These are phyloP conservation scores for Starmerella apicola DNA, from an alignment of 805 yeast species.

Conservation along the genomic window DNA sequence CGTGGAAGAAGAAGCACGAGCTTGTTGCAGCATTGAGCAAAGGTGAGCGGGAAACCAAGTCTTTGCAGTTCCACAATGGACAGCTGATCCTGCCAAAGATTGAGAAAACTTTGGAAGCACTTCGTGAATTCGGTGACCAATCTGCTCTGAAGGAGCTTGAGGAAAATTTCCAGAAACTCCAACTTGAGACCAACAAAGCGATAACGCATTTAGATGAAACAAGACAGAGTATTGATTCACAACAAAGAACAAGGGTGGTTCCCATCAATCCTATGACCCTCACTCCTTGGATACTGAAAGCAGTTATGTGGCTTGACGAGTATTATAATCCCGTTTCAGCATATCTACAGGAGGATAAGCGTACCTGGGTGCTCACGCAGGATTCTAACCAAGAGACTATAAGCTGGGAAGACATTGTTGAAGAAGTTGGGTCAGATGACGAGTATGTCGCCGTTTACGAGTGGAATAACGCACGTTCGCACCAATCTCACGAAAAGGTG, in stretches of 20 bases:
- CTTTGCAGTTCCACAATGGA: neutral
- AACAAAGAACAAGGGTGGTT: neutral
- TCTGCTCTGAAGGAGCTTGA: no score
- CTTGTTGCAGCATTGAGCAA: neutral
- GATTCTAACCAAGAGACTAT: neutral
- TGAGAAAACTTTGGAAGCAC: neutral
- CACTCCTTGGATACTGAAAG: neutral
- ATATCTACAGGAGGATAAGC: neutral
- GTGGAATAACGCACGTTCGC: no score
- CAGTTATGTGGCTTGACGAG: neutral
- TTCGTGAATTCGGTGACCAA: neutral
- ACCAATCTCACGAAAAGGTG: no score
- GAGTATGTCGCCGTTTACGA: constrained; percentile 8
- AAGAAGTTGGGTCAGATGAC: neutral
- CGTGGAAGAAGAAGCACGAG: neutral
- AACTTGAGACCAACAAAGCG: no score
- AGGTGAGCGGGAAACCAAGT: neutral
- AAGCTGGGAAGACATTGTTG: constrained; percentile 2
- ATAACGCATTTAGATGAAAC: no score
- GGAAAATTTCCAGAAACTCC: no score
- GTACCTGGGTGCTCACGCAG: neutral
- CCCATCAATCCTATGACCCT: neutral
- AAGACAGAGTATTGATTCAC: no score
- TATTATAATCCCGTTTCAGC: neutral
- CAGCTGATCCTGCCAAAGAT: neutral